Evolutionary conservation across 305 asterid genomes (phyloP).

Genomic region (Petunia hybrid): DNA sequence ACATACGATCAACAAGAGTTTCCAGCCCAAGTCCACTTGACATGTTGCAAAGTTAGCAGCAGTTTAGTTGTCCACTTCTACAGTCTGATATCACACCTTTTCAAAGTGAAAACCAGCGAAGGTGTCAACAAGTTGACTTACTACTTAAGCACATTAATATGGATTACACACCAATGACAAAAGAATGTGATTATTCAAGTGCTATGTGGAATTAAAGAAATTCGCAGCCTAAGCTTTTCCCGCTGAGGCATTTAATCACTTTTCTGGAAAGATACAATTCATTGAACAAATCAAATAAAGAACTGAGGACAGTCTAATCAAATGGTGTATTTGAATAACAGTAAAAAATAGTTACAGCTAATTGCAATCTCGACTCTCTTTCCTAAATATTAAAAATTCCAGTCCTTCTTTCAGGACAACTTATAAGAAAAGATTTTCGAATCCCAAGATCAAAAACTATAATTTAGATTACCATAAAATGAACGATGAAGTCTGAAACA

Average conservation of each 20-base stretch:
- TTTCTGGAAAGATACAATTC: conserved; percentile 6
- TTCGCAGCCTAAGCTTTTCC: neutral
- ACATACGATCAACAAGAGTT: conserved; percentile 84
- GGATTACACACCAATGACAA: neutral
- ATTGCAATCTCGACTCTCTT: too few relatives aligned
- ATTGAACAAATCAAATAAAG: neutral
- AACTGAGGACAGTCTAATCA: conserved; percentile 10
- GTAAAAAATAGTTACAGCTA: too few relatives aligned
- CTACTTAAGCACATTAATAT: neutral
- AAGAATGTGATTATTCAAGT: neutral
- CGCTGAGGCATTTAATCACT: neutral
- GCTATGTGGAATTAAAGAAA: neutral
- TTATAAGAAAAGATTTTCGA: neutral
- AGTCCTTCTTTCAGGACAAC: too few relatives aligned
- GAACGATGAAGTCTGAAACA: neutral
- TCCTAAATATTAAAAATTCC: too few relatives aligned
- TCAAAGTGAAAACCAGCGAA: conserved; percentile 13
- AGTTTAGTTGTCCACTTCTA: conserved; percentile 29
- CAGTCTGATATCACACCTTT: conserved; percentile 30
- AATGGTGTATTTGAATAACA: neutral
- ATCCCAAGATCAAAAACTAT: conserved; percentile 10
- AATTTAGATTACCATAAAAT: neutral
- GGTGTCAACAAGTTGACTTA: conserved; percentile 37
- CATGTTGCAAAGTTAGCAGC: conserved; percentile 52
- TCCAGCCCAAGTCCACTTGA: conserved; percentile 75